Base-by-base conservation (phyloP, 495 filamentous ascomycete genomes). In the Podospora didyma region DNA sequence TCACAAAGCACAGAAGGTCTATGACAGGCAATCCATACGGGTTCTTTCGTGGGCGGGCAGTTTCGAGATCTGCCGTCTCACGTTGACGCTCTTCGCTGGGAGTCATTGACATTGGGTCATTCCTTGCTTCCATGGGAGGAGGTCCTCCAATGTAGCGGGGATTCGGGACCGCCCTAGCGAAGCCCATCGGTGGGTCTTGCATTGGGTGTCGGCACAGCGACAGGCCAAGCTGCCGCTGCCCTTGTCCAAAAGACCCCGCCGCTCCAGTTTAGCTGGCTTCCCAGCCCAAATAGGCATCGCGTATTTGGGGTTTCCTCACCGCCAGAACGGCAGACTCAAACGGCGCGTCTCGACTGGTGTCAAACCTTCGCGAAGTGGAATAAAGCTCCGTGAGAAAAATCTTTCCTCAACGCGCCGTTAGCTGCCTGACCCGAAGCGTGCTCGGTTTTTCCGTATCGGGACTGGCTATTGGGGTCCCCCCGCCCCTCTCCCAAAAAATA, bases 341-440 rank as follows among this genome's bases (percentile, higher is more conserved):
- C 4, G 22, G 23, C 34, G 34, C 41, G 24, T 44, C 21, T 48
- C 44, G 42, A 49, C 45, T 47, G 52, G 41, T 37, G n/a, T n/a
- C n/a, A n/a, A n/a, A n/a, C n/a, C n/a, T n/a, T n/a, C n/a, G n/a
- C 16, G 17, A 45, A 53, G 56, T 53, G 50, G 46, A 54, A 37
- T 46, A 21, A 46, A 42, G 17, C 4, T 60, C 44, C 37, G 46
- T 46, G 19, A 23, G 20, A 54, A 26, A 22, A 51, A 49, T 34
- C 44, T 46, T 42, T 24, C 26, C 46, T 53, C 26, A 46, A 49
- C 52, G 56, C 46, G 48, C 45, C 47, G 47, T 44, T 51, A 22
- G 34, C 35, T 54, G 45, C 35, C 24, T 22, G 24, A 24, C 46
- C 48, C 17, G 44, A 46, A 31, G 26, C 4, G 26, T 9, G 9